Percentiles rank a stretch among this genome's conserved stretches.
These are phyloP conservation scores for Linum trigynum DNA, from an alignment of 345 rosid genomes.

Conservation along the genomic window DNA sequence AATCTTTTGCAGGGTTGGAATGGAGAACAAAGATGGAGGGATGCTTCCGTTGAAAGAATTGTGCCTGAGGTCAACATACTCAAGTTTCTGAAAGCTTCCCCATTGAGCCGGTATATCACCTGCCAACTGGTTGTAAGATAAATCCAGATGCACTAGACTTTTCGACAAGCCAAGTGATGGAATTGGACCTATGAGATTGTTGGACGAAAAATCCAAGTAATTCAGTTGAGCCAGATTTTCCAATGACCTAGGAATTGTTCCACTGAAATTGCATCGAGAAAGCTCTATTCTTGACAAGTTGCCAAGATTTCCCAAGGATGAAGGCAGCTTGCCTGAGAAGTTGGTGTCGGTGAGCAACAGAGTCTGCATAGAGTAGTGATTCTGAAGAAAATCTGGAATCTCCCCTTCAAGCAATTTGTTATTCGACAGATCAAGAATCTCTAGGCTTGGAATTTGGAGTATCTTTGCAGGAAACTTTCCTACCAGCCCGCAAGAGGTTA, in stretches of 20 bases:
- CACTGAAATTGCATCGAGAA: background rate
- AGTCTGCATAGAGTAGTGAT: constrained; percentile 16
- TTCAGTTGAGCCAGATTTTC: constrained; percentile 10
- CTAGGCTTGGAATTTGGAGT: constrained; percentile 1
- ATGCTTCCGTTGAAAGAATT: constrained; percentile 33
- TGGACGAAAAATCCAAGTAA: constrained; percentile 24
- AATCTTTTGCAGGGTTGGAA: constrained; percentile 14
- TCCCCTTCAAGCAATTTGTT: constrained; percentile 13
- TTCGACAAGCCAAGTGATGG: constrained; percentile 15
- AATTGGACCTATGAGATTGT: constrained; percentile 26
- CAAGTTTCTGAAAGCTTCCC: constrained; percentile 23
- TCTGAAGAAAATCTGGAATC: background rate
- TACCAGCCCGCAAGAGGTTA: background rate
- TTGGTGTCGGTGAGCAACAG: constrained; percentile 17
- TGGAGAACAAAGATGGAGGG: constrained; percentile 17
- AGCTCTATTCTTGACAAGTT: constrained; percentile 19
- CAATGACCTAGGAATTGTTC: constrained; percentile 22
- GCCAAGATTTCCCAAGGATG: constrained; percentile 16
- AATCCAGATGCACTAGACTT: constrained; percentile 7
- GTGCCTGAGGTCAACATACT: constrained; percentile 16
- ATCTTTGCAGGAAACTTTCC: background rate
- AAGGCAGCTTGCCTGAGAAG: constrained; percentile 21
- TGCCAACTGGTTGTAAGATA: constrained; percentile 23
- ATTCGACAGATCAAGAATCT: constrained; percentile 5
- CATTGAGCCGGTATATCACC: constrained; percentile 21